phyloP scores from a whole-genome alignment of 768 basidiomycete species.

The Saitozyma podzolica region DNA sequence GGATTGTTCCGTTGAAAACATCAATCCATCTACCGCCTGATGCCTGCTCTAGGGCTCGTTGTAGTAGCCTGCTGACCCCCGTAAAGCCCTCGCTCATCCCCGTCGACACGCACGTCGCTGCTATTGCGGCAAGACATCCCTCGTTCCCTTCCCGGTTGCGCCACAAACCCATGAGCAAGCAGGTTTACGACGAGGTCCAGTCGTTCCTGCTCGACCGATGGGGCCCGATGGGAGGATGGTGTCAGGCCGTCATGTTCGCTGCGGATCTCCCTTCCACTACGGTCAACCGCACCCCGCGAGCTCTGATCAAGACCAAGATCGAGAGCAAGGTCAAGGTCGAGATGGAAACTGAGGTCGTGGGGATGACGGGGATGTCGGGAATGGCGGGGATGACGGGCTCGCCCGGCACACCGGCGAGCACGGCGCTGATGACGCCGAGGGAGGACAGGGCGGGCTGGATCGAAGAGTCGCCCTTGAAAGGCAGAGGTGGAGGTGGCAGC shows the following conservation, averaged over 20 bases:
- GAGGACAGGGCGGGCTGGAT: not conserved
- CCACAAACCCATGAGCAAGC: constrained; percentile 48
- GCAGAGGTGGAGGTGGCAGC: not conserved
- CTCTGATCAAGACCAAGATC: constrained; percentile 3
- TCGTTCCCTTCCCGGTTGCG: constrained; percentile 41
- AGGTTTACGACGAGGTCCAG: constrained; percentile 47
- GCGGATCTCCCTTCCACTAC: constrained; percentile 36
- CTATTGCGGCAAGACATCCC: constrained; percentile 65
- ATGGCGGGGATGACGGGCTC: not conserved
- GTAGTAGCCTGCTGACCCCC: too few species aligned
- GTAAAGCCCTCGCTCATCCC: constrained; percentile 78
- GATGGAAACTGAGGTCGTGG: not conserved
- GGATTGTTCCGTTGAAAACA: not conserved
- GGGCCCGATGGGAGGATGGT: constrained; percentile 51
- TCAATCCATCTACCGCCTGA: not conserved
- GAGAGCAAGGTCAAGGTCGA: constrained; percentile 8
- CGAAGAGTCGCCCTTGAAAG: constrained; percentile 4
- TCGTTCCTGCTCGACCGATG: constrained; percentile 41
- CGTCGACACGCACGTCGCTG: constrained; percentile 92
- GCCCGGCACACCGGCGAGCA: not conserved
- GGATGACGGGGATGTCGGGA: not conserved
- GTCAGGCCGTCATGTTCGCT: constrained; percentile 52
- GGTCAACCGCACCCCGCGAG: constrained; percentile 1
- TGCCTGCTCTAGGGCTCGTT: not conserved
- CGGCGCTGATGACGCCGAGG: constrained; percentile 1